A percentile compares a stretch with the other conserved stretches of the same genome.
Conservation (phyloP, 176 grass and related monocot genomes). For the Triticum dicoccoides region DNA sequence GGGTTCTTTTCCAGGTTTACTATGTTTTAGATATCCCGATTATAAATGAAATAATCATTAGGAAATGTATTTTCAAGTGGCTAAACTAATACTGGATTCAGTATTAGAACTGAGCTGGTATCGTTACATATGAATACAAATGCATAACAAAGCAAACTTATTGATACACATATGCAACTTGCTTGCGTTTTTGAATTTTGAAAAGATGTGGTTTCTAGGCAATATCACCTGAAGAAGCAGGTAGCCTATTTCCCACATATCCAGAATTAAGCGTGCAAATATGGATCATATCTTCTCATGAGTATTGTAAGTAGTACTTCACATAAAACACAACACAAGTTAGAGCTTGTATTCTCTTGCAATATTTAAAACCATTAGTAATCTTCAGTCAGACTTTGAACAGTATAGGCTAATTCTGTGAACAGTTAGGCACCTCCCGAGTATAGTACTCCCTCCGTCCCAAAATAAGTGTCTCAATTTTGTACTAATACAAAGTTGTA, state of each 20-base stretch:
- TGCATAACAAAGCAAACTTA: not conserved
- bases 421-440: not conserved
- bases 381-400: not conserved
- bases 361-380: not conserved
- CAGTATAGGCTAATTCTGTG: not conserved
- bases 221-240: no score
- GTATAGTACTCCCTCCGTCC: not conserved
- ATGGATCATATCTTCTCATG: no score
- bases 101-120: not conserved
- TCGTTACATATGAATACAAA: not conserved
- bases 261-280: no score
- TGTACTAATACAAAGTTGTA: no score
- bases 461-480: no score
- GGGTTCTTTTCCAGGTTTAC: not conserved
- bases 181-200: no score
- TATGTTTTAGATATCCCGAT: slow-evolving; percentile 3
- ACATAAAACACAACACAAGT: not conserved
- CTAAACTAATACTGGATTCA: not conserved
- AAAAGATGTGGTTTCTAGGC: no score
- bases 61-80: not conserved
- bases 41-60: not conserved
- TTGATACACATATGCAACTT: not conserved
- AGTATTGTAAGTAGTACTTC: no score
- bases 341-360: not conserved
- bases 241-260: no score